Evolutionary conservation across 2,329 filamentous ascomycete species (phyloP).

Genomic region (Pseudocercospora fijiensis): DNA sequence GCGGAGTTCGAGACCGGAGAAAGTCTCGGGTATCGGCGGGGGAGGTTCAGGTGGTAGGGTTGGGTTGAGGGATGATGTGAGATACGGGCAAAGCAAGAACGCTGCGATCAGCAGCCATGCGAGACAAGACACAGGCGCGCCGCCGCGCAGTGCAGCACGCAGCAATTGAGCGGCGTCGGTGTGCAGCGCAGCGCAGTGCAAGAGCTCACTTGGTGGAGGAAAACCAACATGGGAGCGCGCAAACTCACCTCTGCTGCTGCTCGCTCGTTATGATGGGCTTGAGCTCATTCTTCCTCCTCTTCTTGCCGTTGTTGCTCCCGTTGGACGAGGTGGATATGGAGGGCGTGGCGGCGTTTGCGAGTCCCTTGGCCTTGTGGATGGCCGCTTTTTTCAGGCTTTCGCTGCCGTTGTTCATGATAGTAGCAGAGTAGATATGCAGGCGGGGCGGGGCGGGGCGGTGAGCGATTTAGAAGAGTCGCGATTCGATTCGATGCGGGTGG

Average conservation of each 20-base stretch:
- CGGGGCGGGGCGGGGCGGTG: conserved; percentile 12
- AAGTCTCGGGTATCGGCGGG: conserved; percentile 20
- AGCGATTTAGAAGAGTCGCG: conserved; percentile 14
- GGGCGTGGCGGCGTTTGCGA: conserved; percentile 51
- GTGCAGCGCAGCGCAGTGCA: not conserved
- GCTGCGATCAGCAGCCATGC: not conserved
- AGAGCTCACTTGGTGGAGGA: not conserved
- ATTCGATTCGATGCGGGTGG: conserved; percentile 9
- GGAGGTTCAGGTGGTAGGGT: not conserved
- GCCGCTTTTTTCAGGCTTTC: conserved; percentile 51
- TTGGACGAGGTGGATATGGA: conserved; percentile 8
- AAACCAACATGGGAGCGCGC: not conserved
- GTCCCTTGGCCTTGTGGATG: conserved; percentile 65
- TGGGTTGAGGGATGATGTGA: conserved; percentile 18
- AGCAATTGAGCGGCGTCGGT: not conserved
- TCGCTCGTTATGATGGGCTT: conserved; percentile 77
- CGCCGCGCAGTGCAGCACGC: not conserved
- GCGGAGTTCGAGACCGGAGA: conserved; percentile 10
- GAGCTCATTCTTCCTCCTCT: conserved; percentile 69
- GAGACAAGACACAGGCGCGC: not conserved
- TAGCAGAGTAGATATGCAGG: conserved; percentile 17
- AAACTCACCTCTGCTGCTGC: conserved; percentile 37
- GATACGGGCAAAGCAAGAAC: conserved; percentile 11
- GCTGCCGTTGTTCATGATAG: conserved; percentile 29
- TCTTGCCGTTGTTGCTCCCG: conserved; percentile 54